These are phyloP conservation scores for Aphanomyces euteiches DNA, from an alignment of 352 stramenopile genomes.

Conservation along the genomic window DNA sequence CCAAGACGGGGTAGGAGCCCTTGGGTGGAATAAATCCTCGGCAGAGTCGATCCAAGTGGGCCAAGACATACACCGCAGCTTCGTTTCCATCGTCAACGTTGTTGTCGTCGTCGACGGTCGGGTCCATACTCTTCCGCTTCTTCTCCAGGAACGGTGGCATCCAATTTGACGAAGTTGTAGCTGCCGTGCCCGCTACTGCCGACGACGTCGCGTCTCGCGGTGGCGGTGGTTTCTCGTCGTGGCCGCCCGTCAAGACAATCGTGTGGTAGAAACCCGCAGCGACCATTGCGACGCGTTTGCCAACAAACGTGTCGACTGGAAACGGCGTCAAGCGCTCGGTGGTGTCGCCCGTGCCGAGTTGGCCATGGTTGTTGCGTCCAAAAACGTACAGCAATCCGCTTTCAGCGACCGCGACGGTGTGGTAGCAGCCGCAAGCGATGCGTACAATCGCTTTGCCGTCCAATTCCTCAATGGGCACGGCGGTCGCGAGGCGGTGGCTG, in stretches of 20 bases:
- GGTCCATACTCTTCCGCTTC: conserved; percentile 12
- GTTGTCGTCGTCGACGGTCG: conserved; percentile 16
- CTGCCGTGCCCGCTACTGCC: no score
- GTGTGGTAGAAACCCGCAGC: conserved; percentile 93
- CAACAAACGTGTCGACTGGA: conserved; percentile 86
- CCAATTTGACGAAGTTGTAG: no score
- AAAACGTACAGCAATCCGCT: conserved; percentile 92
- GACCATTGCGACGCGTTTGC: conserved; percentile 83
- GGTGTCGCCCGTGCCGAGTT: conserved; percentile 88
- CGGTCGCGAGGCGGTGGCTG: conserved; percentile 57
- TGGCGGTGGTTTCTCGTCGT: conserved; percentile 31
- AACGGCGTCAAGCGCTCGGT: conserved; percentile 83
- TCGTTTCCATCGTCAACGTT: conserved; percentile 36
- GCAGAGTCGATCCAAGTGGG: conserved; percentile 71
- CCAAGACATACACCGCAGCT: conserved; percentile 56
- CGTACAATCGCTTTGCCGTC: conserved; percentile 80
- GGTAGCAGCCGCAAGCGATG: conserved; percentile 89
- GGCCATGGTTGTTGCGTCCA: conserved; percentile 92
- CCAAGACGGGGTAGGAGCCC: conserved; percentile 12
- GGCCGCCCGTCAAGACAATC: conserved; percentile 80
- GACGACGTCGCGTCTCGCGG: background rate
- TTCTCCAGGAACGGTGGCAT: background rate
- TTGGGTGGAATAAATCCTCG: conserved; percentile 39
- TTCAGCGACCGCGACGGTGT: conserved; percentile 82
- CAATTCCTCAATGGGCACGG: conserved; percentile 61